Conservation (phyloP, 1,139 yeast genomes). For the Hyphopichia khmerensis region DNA sequence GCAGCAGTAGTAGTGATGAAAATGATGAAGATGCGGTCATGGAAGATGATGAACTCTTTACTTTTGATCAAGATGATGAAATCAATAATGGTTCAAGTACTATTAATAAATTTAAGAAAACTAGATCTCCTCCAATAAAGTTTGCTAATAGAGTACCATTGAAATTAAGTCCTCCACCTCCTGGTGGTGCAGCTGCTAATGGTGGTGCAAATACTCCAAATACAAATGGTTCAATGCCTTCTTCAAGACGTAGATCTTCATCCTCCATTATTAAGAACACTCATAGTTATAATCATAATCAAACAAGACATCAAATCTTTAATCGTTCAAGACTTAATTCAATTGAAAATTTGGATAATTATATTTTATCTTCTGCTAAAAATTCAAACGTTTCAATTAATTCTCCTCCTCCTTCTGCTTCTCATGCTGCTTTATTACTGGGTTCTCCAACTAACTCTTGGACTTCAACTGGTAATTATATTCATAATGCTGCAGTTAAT, state of each 20-base stretch:
- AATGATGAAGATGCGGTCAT: constrained; percentile 15
- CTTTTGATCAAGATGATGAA: constrained; percentile 42
- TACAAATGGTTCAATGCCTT: constrained; percentile 7
- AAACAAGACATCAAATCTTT: constrained; percentile 30
- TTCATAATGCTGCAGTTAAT: constrained; percentile 14
- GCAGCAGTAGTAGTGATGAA: constrained; percentile 11
- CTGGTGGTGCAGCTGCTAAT: constrained; percentile 11
- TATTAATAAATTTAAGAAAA: constrained; percentile 16
- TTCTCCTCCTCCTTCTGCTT: constrained; percentile 32
- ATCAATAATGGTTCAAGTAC: constrained; percentile 8
- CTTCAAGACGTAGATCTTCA: constrained; percentile 26
- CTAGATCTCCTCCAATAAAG: constrained; percentile 35
- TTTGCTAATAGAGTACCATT: constrained; percentile 48
- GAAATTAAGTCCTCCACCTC: constrained; percentile 42
- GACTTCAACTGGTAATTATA: constrained; percentile 22
- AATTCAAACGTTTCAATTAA: constrained; percentile 36
- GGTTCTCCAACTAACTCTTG: constrained; percentile 22
- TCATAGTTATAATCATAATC: constrained; percentile 11
- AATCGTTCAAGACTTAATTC: constrained; percentile 45
- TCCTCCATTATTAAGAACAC: constrained; percentile 23
- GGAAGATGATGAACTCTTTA: constrained; percentile 29
- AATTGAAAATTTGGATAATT: constrained; percentile 44
- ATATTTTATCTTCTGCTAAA: constrained; percentile 40
- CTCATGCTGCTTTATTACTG: constrained; percentile 19
- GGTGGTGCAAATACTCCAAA: constrained; percentile 9